phyloP scores from a whole-genome alignment of 371 early-diverging fungal species.

The Chytridium lagenaria region DNA sequence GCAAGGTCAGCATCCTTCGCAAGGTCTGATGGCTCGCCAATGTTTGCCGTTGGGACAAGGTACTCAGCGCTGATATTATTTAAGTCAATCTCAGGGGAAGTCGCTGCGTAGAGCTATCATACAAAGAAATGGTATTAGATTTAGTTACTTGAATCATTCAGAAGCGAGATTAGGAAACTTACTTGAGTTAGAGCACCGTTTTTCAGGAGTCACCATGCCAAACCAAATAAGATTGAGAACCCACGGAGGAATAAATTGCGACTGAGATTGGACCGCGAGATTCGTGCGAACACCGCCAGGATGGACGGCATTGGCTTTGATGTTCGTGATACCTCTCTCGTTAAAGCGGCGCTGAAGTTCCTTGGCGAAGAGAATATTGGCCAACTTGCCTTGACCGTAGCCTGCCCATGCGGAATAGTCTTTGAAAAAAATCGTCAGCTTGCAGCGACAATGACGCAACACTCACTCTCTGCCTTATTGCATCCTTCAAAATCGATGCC shows the following conservation, averaged over 20 bases:
- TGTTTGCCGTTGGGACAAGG: conserved; percentile 39
- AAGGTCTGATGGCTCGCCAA: conserved; percentile 16
- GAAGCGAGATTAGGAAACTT: background rate
- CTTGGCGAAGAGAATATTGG: conserved; percentile 48
- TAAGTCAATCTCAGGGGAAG: conserved; percentile 31
- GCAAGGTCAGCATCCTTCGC: conserved; percentile 26
- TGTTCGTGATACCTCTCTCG: conserved; percentile 22
- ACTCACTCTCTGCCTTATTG: conserved; percentile 29
- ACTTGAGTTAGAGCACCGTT: background rate
- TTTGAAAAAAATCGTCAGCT: background rate
- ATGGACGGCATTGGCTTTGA: conserved; percentile 43
- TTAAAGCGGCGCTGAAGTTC: conserved; percentile 47
- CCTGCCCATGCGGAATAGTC: conserved; percentile 2
- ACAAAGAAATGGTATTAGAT: background rate
- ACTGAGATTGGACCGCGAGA: background rate
- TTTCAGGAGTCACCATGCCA: background rate
- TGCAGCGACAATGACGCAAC: too few relatives aligned
- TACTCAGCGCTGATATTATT: conserved; percentile 38
- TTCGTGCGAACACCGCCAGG: conserved; percentile 39
- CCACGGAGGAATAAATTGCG: background rate
- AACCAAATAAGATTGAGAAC: background rate
- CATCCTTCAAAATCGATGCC: conserved; percentile 40
- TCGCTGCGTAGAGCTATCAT: conserved; percentile 38
- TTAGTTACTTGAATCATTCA: too few relatives aligned
- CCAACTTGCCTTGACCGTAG: conserved; percentile 47